Evolutionary conservation across 345 rosid species (phyloP).

Genomic region (Sisymbrium altissimum): DNA sequence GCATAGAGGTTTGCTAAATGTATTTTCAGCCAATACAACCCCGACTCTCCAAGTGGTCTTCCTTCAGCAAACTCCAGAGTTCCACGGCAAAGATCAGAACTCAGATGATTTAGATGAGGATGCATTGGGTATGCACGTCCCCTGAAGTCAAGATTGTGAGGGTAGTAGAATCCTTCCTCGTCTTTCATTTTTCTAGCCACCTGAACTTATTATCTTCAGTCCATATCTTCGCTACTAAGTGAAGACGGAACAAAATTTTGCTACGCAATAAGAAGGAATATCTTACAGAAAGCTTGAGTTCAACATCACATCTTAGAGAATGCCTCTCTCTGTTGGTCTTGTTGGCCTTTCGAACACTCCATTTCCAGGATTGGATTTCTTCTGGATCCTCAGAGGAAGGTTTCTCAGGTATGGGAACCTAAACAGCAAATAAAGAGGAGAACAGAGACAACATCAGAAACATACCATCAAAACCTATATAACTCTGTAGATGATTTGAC

Average conservation of each 20-base stretch:
- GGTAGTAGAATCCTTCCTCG: slow-evolving; percentile 97
- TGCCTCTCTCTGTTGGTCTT: slow-evolving; percentile 90
- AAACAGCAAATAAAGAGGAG: slow-evolving; percentile 7
- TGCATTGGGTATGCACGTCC: slow-evolving; percentile 99
- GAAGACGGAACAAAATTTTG: slow-evolving; percentile 17
- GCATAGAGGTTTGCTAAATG: slow-evolving; percentile 85
- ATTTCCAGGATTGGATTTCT: slow-evolving; percentile 70
- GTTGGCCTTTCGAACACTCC: slow-evolving; percentile 67
- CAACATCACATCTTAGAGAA: slow-evolving; percentile 86
- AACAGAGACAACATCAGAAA: neutral
- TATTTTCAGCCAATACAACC: slow-evolving; percentile 85
- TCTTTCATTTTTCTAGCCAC: slow-evolving; percentile 90
- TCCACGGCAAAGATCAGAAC: slow-evolving; percentile 97
- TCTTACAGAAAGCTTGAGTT: slow-evolving; percentile 94
- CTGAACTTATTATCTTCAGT: slow-evolving; percentile 41
- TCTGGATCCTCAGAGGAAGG: slow-evolving; percentile 59
- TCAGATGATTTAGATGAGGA: slow-evolving; percentile 88
- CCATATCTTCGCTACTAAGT: slow-evolving; percentile 19
- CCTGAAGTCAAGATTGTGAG: slow-evolving; percentile 97
- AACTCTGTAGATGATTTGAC: neutral
- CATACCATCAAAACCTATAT: neutral
- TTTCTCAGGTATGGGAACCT: slow-evolving; percentile 75
- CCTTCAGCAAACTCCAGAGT: slow-evolving; percentile 95
- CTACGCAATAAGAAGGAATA: neutral
- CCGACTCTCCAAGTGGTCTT: slow-evolving; percentile 81